phyloP scores from a whole-genome alignment of 2,329 filamentous ascomycete species.

The Capronia epimyces region DNA sequence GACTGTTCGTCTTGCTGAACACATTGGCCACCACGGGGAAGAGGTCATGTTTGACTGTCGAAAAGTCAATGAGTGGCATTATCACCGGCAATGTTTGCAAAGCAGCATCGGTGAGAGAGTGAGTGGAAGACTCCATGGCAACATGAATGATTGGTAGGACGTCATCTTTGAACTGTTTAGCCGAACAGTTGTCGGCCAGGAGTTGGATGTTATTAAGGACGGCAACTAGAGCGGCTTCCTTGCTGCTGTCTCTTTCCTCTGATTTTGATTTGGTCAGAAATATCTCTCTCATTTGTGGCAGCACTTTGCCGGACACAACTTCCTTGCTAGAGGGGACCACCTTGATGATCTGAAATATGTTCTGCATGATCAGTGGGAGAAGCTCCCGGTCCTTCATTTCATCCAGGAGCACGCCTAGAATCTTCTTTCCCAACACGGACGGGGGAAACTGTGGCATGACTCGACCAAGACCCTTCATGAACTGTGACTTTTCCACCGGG shows the following conservation, averaged over 20 bases:
- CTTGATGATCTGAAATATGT: constrained; percentile 83
- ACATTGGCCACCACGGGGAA: constrained; percentile 88
- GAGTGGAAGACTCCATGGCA: constrained; percentile 81
- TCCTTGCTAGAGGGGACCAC: constrained; percentile 71
- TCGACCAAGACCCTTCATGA: constrained; percentile 79
- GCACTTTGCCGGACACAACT: constrained; percentile 75
- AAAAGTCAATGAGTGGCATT: constrained; percentile 88
- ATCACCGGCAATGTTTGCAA: constrained; percentile 71
- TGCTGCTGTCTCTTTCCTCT: constrained; percentile 69
- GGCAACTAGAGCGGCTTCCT: constrained; percentile 87
- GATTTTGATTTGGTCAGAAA: constrained; percentile 59
- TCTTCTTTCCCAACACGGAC: constrained; percentile 89
- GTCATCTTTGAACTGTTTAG: constrained; percentile 93
- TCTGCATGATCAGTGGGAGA: constrained; percentile 77
- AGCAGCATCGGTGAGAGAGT: constrained; percentile 80
- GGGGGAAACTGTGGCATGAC: constrained; percentile 89
- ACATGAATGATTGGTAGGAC: constrained; percentile 79
- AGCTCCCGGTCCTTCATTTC: constrained; percentile 91
- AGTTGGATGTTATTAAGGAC: constrained; percentile 75
- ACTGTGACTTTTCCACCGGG: constrained; percentile 80
- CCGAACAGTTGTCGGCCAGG: constrained; percentile 73
- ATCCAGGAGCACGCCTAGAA: constrained; percentile 80
- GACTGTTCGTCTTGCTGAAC: constrained; percentile 86
- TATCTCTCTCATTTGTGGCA: constrained; percentile 76
- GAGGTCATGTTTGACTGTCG: constrained; percentile 91